These are phyloP conservation scores for Terana coerulea DNA, from an alignment of 768 basidiomycete species.

Conservation along the genomic window DNA sequence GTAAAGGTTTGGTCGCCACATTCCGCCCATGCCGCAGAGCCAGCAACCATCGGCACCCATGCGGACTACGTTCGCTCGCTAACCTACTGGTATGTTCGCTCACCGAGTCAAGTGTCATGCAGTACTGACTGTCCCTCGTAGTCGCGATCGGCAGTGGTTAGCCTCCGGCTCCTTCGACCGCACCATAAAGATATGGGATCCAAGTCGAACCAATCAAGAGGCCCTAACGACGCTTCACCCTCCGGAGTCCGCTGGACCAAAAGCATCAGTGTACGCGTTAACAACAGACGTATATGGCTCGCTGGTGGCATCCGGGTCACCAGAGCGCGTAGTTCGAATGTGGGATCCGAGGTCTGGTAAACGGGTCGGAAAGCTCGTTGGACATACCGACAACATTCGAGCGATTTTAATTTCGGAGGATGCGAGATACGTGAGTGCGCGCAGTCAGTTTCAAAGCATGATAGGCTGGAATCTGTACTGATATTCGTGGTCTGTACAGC, in stretches of 20 bases:
- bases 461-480: too few relatives aligned
- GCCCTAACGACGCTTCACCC: constrained; percentile 65
- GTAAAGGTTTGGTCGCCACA: constrained; percentile 94
- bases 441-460: too few relatives aligned
- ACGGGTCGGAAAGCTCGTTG: constrained; percentile 81
- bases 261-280: constrained; percentile 75
- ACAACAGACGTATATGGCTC: constrained; percentile 77
- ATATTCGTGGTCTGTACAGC: constrained; percentile 33
- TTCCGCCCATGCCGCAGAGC: constrained; percentile 50
- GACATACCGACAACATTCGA: constrained; percentile 96
- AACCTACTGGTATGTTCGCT: constrained; percentile 54
- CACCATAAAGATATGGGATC: constrained; percentile 93
- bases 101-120: constrained; percentile 3
- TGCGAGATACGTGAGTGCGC: constrained; percentile 77
- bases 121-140: constrained; percentile 29
- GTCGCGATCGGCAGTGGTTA: constrained; percentile 81
- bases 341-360: constrained; percentile 93
- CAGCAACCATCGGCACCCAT: constrained; percentile 69
- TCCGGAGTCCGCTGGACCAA: constrained; percentile 61
- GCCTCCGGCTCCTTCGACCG: constrained; percentile 94
- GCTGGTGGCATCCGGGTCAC: constrained; percentile 84
- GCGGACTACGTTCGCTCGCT: constrained; percentile 86
- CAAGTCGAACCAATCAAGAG: constrained; percentile 42
- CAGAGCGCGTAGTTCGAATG: constrained; percentile 83
- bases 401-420: constrained; percentile 88